A percentile compares a stretch with the other conserved stretches of the same genome.
These are phyloP conservation scores for Citrus australasica DNA, from an alignment of 345 rosid species.

Conservation along the genomic window DNA sequence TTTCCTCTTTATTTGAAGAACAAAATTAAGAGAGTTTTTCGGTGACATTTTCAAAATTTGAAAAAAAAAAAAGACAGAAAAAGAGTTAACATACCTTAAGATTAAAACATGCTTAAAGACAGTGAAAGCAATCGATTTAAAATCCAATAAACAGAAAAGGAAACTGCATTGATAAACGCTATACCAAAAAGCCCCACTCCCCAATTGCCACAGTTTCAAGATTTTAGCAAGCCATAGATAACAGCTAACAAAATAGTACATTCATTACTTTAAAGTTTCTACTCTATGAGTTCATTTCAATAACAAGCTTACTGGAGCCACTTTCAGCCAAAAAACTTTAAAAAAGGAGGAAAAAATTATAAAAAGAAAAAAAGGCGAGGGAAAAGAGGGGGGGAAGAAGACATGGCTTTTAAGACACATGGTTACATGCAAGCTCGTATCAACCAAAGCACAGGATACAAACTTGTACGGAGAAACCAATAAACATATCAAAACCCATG, in stretches of 20 bases:
- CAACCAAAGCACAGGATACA: slow-evolving; percentile 21
- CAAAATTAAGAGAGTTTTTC: too few species aligned
- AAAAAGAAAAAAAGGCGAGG: too few species aligned
- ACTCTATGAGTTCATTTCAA: background rate
- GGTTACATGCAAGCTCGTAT: slow-evolving; percentile 22
- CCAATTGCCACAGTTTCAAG: background rate
- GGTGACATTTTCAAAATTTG: too few species aligned
- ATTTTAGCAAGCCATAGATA: background rate
- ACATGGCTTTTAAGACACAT: background rate
- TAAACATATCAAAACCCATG: slow-evolving; percentile 12
- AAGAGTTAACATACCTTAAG: too few species aligned
- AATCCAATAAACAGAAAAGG: background rate
- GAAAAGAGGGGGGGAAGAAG: background rate
- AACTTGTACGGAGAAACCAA: slow-evolving; percentile 6
- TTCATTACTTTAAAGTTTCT: slow-evolving; percentile 6
- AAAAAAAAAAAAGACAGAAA: rapidly evolving
- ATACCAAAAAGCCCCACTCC: background rate
- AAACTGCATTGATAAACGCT: background rate
- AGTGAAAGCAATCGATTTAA: background rate
- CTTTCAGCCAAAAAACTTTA: background rate
- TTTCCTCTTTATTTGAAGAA: too few species aligned
- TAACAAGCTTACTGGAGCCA: slow-evolving; percentile 19
- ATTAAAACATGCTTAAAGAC: too few species aligned
- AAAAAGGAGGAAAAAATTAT: background rate
- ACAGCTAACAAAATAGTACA: background rate